phyloP scores from a whole-genome alignment of 2,329 filamentous ascomycete genomes.

The Myriosclerotinia duriaeana region DNA sequence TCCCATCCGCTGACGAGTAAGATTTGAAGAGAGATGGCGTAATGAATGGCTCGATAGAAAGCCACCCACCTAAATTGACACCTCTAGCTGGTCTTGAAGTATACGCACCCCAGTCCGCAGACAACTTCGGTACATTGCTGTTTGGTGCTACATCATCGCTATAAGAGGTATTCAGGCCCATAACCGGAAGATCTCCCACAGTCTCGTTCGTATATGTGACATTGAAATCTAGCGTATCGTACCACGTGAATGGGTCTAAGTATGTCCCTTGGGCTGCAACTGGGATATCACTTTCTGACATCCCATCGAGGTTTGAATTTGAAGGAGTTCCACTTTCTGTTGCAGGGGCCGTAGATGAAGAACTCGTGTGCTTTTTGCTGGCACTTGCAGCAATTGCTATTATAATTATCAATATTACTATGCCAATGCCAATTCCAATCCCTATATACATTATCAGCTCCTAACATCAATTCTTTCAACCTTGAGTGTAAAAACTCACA shows the following conservation, averaged over 20 bases:
- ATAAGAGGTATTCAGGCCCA: constrained; percentile 84
- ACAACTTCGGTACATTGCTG: constrained; percentile 72
- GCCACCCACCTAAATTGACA: constrained; percentile 92
- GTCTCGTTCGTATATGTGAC: constrained; percentile 84
- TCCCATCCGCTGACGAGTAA: constrained; percentile 54
- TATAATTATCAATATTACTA: constrained; percentile 63
- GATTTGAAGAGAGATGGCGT: constrained; percentile 81
- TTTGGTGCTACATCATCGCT: constrained; percentile 81
- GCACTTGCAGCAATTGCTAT: constrained; percentile 66
- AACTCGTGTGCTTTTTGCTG: constrained; percentile 56
- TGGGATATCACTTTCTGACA: constrained; percentile 52
- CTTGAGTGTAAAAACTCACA: constrained; percentile 47
- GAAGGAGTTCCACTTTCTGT: constrained; percentile 31
- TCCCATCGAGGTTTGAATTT: constrained; percentile 52
- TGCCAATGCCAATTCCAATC: constrained; percentile 55
- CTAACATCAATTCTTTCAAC: not conserved
- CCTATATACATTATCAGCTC: constrained; percentile 30
- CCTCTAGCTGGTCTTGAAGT: constrained; percentile 77
- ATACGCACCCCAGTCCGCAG: constrained; percentile 75
- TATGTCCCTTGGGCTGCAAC: constrained; percentile 68
- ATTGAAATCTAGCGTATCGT: constrained; percentile 87
- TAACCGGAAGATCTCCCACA: constrained; percentile 83
- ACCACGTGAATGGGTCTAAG: constrained; percentile 89
- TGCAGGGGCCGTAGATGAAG: constrained; percentile 26
- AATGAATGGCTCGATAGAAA: constrained; percentile 92